A percentile compares a stretch with the other conserved stretches of the same genome.
phyloP scores from a whole-genome alignment of 306 rosid genomes.

The Morella rubra region DNA sequence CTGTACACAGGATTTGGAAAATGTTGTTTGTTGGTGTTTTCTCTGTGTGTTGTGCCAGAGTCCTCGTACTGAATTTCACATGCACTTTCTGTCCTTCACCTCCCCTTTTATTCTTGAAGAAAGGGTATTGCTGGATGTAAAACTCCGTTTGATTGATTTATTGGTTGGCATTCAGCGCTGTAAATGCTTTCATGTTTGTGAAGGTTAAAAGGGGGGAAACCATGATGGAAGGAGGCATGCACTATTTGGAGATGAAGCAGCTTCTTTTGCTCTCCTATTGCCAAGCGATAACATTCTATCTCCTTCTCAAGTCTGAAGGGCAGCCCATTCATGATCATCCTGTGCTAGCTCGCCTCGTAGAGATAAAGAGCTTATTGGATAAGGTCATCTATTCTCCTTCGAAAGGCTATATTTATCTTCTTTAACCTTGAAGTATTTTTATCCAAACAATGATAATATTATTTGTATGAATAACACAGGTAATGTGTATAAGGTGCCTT shows the following conservation, averaged over 20 bases:
- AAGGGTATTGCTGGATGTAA: not conserved
- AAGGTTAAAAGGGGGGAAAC: slow-evolving; percentile 59
- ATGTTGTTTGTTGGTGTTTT: not conserved
- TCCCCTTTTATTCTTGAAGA: too few relatives aligned
- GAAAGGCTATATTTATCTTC: not conserved
- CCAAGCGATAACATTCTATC: slow-evolving; percentile 84
- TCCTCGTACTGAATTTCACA: not conserved
- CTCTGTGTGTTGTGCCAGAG: not conserved
- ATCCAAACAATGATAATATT: slow-evolving; percentile 8
- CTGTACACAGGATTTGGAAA: not conserved
- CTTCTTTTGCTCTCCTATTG: slow-evolving; percentile 67
- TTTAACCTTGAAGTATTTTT: slow-evolving; percentile 8
- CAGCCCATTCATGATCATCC: slow-evolving; percentile 77
- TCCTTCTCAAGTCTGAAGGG: slow-evolving; percentile 94
- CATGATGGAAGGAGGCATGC: slow-evolving; percentile 57
- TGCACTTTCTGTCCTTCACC: too few relatives aligned
- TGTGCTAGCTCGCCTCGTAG: slow-evolving; percentile 72
- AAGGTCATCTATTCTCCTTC: slow-evolving; percentile 49
- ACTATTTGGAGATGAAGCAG: slow-evolving; percentile 74
- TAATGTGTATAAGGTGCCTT: not conserved
- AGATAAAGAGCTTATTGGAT: slow-evolving; percentile 69
- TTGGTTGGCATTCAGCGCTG: not conserved
- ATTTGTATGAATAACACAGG: not conserved
- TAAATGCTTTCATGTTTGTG: slow-evolving; percentile 33
- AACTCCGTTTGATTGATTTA: slow-evolving; percentile 2